Conservation (phyloP, 495 filamentous ascomycete species). For the Halenospora varia region DNA sequence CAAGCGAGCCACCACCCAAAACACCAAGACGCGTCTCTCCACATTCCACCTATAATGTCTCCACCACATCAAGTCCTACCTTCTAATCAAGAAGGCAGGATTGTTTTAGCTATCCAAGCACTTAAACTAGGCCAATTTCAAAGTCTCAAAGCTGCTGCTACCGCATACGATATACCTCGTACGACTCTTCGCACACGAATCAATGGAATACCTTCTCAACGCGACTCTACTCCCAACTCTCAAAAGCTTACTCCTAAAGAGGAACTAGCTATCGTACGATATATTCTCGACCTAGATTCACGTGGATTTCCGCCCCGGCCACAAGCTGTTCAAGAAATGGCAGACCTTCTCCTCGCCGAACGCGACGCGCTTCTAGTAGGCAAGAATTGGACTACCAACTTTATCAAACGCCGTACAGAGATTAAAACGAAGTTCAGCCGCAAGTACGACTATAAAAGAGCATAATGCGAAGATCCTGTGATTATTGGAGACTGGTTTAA, state of each 20-base stretch:
- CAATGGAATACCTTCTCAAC: not conserved
- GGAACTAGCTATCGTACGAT: constrained; percentile 3
- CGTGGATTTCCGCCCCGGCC: not conserved
- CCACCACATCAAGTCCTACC: too few species aligned
- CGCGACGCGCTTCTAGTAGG: not conserved
- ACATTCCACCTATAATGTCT: too few species aligned
- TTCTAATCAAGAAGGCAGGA: too few species aligned
- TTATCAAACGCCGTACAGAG: not conserved
- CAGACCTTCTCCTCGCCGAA: not conserved
- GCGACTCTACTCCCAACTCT: not conserved
- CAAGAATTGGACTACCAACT: not conserved
- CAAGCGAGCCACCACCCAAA: too few species aligned
- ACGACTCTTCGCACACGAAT: not conserved
- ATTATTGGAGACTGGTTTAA: constrained; percentile 32
- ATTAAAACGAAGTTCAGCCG: constrained; percentile 1
- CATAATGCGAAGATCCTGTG: constrained; percentile 33
- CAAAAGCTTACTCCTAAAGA: constrained; percentile 9
- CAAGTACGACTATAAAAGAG: constrained; percentile 13
- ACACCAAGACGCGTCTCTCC: too few species aligned
- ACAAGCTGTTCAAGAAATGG: not conserved
- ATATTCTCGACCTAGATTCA: constrained; percentile 7
- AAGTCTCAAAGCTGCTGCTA: too few species aligned
- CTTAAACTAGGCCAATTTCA: too few species aligned
- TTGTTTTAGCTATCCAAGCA: too few species aligned
- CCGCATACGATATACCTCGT: not conserved